phyloP scores from a whole-genome alignment of 73 alveolate species.

The Paramecium caudatum region DNA sequence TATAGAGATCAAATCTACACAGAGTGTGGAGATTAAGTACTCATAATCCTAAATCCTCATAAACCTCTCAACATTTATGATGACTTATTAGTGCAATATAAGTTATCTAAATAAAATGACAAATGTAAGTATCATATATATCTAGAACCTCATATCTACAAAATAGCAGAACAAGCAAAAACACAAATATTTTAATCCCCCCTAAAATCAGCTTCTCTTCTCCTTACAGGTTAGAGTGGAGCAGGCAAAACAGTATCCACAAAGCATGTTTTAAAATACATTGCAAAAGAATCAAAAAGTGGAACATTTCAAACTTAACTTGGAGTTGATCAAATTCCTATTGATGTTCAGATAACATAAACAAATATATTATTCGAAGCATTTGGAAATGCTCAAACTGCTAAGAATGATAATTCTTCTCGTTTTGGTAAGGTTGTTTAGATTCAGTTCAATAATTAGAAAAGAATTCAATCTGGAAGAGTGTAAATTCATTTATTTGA shows the following conservation, averaged over 20 bases:
- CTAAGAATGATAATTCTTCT: conserved; percentile 93
- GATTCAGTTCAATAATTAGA: conserved; percentile 82
- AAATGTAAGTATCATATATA: too few relatives aligned
- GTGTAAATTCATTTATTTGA: conserved; percentile 92
- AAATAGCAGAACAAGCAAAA: too few relatives aligned
- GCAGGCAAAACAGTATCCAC: conserved; percentile 98
- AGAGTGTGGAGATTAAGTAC: too few relatives aligned
- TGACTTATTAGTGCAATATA: too few relatives aligned
- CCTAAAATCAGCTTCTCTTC: too few relatives aligned
- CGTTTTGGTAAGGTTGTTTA: conserved; percentile 96
- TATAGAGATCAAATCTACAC: too few relatives aligned
- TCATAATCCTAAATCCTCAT: too few relatives aligned
- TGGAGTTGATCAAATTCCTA: neutral
- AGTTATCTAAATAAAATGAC: too few relatives aligned
- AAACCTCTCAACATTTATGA: too few relatives aligned
- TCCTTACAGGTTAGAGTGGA: conserved; percentile 98
- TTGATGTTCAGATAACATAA: conserved; percentile 21
- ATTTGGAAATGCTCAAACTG: conserved; percentile 98
- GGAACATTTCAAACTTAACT: neutral
- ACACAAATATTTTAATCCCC: too few relatives aligned
- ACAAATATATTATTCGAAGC: conserved; percentile 93
- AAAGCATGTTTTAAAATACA: conserved; percentile 86
- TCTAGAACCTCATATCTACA: too few relatives aligned
- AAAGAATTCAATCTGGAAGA: conserved; percentile 91
- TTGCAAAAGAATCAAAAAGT: conserved; percentile 81